These are phyloP conservation scores for Daldinia concentrica DNA, from an alignment of 495 filamentous ascomycete species.

Conservation along the genomic window DNA sequence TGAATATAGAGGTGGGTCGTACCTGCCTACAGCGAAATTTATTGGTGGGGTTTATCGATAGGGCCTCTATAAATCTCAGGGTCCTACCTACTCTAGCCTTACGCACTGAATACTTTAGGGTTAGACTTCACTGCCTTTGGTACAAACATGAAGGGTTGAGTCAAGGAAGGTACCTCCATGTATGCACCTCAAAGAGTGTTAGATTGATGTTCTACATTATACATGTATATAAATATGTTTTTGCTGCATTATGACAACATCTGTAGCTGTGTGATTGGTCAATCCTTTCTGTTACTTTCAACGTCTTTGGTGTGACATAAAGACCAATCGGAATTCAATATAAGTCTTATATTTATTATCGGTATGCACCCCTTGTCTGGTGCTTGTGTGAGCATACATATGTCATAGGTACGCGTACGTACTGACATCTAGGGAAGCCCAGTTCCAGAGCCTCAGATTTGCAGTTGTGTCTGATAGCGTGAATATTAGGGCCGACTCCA, in stretches of 20 bases:
- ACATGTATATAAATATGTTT: neutral
- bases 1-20: neutral
- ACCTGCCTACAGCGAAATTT: constrained; percentile 5
- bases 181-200: neutral
- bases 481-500: neutral
- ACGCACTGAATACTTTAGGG: neutral
- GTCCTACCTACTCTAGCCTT: neutral
- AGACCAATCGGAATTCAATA: constrained; percentile 3
- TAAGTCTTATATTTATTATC: neutral
- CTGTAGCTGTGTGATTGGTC: neutral
- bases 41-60: constrained; percentile 23
- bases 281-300: neutral
- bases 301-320: neutral
- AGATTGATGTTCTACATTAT: neutral
- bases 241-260: neutral
- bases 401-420: neutral
- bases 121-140: neutral
- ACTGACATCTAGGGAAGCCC: neutral
- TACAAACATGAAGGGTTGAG: neutral
- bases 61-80: neutral
- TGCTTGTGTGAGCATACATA: neutral
- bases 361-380: neutral
- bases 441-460: neutral
- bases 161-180: neutral
- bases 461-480: neutral